Conservation (phyloP, 2,329 filamentous ascomycete genomes). For the Aspergillus persii region DNA sequence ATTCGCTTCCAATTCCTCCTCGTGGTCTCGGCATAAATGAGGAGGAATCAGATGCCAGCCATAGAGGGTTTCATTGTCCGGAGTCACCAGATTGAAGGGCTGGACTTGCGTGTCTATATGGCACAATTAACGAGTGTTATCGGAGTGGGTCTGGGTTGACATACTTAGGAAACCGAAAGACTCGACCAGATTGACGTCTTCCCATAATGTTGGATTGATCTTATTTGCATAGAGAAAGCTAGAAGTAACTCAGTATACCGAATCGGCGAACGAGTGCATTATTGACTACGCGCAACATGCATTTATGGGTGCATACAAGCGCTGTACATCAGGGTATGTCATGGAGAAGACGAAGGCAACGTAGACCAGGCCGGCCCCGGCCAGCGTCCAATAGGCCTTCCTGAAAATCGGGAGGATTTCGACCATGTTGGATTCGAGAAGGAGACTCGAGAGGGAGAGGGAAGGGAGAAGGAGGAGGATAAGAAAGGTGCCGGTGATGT, state of each 20-base stretch:
- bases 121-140: slow-evolving; percentile 12
- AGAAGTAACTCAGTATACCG: slow-evolving; percentile 3
- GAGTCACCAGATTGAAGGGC: slow-evolving; percentile 73
- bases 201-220: slow-evolving; percentile 68
- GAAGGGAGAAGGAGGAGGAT: background rate
- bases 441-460: background rate
- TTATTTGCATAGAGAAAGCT: slow-evolving; percentile 84
- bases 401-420: slow-evolving; percentile 47
- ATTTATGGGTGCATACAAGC: slow-evolving; percentile 60
- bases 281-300: background rate
- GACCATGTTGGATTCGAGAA: slow-evolving; percentile 25
- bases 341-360: slow-evolving; percentile 63
- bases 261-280: background rate
- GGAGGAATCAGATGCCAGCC: slow-evolving; percentile 89
- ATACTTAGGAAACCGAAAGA: slow-evolving; percentile 82
- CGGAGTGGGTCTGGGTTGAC: slow-evolving; percentile 22
- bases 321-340: slow-evolving; percentile 69
- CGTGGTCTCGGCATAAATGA: slow-evolving; percentile 70
- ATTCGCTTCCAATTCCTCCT: slow-evolving; percentile 58
- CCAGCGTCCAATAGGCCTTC: slow-evolving; percentile 57
- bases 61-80: slow-evolving; percentile 75
- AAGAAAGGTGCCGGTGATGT: background rate
- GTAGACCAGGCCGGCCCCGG: slow-evolving; percentile 63
- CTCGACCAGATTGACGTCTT: slow-evolving; percentile 73
- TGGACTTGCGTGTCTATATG: slow-evolving; percentile 76